phyloP scores from a whole-genome alignment of 2,329 filamentous ascomycete species.

The Ilyonectria destructans region DNA sequence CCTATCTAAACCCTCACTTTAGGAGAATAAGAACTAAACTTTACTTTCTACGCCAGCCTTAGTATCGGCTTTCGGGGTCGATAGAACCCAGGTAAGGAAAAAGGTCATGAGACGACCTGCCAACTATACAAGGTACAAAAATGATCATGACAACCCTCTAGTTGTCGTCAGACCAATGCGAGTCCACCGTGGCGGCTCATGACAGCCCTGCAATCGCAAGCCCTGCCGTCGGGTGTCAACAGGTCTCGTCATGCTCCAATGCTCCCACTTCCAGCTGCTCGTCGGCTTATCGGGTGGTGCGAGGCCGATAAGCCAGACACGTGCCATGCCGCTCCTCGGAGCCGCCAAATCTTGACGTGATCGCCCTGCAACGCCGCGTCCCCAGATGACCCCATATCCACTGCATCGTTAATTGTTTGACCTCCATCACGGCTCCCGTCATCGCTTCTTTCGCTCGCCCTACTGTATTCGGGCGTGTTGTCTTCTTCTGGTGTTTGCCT shows the following conservation, averaged over 20 bases:
- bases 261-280: neutral
- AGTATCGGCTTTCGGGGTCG: too few relatives aligned
- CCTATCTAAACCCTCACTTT: too few relatives aligned
- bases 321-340: constrained; percentile 44
- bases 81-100: neutral
- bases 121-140: neutral
- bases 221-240: neutral
- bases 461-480: constrained; percentile 18
- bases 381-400: constrained; percentile 35
- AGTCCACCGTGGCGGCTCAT: constrained; percentile 22
- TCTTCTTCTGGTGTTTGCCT: constrained; percentile 25
- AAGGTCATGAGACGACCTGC: neutral
- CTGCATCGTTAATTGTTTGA: constrained; percentile 39
- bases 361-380: constrained; percentile 43
- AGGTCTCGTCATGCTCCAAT: constrained; percentile 12
- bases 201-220: constrained; percentile 9
- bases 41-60: too few relatives aligned
- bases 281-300: constrained; percentile 37
- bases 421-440: constrained; percentile 27
- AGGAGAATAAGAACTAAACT: too few relatives aligned
- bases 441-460: constrained; percentile 14
- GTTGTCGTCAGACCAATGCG: constrained; percentile 18
- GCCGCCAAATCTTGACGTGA: constrained; percentile 47
- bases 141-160: constrained; percentile 25
- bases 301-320: constrained; percentile 42